These are phyloP conservation scores for Candida tallmaniae DNA, from an alignment of 805 yeast genomes.

Conservation along the genomic window DNA sequence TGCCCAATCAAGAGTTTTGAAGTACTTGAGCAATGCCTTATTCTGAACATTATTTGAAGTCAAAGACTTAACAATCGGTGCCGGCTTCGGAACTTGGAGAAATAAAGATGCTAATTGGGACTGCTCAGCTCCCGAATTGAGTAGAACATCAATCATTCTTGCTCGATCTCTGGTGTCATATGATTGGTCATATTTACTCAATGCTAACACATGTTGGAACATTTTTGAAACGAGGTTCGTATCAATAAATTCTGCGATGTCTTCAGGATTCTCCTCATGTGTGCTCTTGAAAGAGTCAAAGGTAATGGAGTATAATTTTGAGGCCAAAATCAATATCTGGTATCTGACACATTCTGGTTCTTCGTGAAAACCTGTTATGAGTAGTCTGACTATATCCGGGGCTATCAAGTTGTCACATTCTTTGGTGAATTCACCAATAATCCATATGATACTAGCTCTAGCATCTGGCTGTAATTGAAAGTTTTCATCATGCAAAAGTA, in stretches of 20 bases:
- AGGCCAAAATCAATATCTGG: conserved; percentile 67
- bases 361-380: conserved; percentile 48
- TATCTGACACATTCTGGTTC: conserved; percentile 60
- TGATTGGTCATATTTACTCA: conserved; percentile 68
- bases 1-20: conserved; percentile 45
- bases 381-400: conserved; percentile 68
- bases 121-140: conserved; percentile 39
- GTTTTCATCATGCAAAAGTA: conserved; percentile 20
- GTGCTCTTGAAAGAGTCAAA: conserved; percentile 35
- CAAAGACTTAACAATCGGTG: conserved; percentile 39
- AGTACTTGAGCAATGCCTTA: conserved; percentile 15
- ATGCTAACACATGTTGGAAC: conserved; percentile 57
- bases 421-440: conserved; percentile 74
- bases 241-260: conserved; percentile 20
- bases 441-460: conserved; percentile 82
- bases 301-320: conserved; percentile 62
- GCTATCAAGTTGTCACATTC: conserved; percentile 42
- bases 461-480: conserved; percentile 44
- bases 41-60: conserved; percentile 5
- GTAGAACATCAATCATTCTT: conserved; percentile 60
- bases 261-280: conserved; percentile 12
- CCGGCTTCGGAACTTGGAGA: conserved; percentile 73
- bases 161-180: conserved; percentile 84
- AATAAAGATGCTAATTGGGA: conserved; percentile 63
- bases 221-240: conserved; percentile 36